phyloP scores from a whole-genome alignment of 192 early-diverging fungal species.

The Gamsiella multidivaricata region DNA sequence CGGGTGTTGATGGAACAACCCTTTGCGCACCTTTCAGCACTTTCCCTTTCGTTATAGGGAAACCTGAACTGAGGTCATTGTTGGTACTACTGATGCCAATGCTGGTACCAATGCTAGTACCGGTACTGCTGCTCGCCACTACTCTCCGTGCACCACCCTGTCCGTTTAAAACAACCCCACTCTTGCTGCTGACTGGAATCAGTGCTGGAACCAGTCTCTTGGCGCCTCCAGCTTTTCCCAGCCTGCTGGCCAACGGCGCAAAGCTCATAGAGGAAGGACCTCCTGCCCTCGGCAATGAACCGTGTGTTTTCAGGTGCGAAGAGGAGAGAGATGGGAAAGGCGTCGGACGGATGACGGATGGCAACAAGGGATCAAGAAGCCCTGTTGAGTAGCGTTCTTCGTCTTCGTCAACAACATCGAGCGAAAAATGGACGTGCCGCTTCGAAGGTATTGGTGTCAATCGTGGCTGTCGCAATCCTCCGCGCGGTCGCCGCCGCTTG shows the following conservation, averaged over 20 bases:
- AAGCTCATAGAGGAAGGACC: background rate
- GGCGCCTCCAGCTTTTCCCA: slow-evolving; percentile 27
- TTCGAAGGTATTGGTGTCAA: slow-evolving; percentile 21
- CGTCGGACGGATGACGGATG: slow-evolving; percentile 5
- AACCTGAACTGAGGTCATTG: background rate
- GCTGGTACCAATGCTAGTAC: no score
- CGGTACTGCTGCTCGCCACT: background rate
- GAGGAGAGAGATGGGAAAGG: slow-evolving; percentile 3
- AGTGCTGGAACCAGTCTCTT: slow-evolving; percentile 26
- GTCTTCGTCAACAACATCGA: slow-evolving; percentile 44
- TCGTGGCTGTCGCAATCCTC: slow-evolving; percentile 33
- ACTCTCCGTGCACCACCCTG: slow-evolving; percentile 16
- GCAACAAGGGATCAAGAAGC: slow-evolving; percentile 5
- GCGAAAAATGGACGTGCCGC: slow-evolving; percentile 40
- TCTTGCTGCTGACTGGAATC: background rate
- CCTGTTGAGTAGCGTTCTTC: slow-evolving; percentile 32
- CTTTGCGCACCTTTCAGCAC: no score
- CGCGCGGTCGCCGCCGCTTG: slow-evolving; percentile 22
- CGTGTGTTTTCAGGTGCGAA: background rate
- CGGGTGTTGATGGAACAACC: no score
- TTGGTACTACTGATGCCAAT: background rate
- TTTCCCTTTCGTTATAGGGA: no score
- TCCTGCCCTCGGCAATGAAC: background rate
- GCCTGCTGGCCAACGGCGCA: background rate
- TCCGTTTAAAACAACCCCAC: background rate